Percentiles rank a stretch among this genome's conserved stretches.
phyloP scores from a whole-genome alignment of 192 early-diverging fungal genomes.

The Backusella australiensis region DNA sequence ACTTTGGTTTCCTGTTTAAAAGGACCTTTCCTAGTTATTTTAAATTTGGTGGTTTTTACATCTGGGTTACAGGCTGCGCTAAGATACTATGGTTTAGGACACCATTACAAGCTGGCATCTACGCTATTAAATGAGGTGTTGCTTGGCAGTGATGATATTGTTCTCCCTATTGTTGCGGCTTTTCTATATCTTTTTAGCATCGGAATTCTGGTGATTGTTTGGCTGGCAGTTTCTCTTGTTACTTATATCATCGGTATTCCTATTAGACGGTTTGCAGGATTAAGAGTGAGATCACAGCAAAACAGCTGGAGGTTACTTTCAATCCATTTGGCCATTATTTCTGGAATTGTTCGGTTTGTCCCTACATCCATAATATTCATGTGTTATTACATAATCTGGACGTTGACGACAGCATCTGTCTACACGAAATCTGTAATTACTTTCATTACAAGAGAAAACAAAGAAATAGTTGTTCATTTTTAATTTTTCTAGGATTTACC shows the following conservation, averaged over 20 bases:
- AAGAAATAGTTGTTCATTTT: neutral
- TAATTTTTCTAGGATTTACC: conserved; percentile 9
- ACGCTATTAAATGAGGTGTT: neutral
- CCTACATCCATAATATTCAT: conserved; percentile 1
- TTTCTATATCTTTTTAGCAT: neutral
- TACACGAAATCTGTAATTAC: neutral
- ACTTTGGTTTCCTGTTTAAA: neutral
- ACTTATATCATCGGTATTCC: neutral
- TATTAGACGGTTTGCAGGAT: neutral
- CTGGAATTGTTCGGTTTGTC: neutral
- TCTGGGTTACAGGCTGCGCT: neutral
- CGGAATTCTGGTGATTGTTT: neutral
- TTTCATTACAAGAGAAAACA: neutral
- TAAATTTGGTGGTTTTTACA: neutral
- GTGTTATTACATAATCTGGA: neutral
- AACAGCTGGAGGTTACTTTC: neutral
- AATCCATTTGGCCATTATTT: neutral
- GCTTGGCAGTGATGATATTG: neutral
- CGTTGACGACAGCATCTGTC: neutral
- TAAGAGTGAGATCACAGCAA: neutral
- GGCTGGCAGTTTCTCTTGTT: neutral
- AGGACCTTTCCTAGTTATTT: neutral
- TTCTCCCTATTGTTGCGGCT: neutral
- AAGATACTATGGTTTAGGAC: neutral
- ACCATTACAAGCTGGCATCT: neutral